Conservation (phyloP, 805 yeast species). For the Wickerhamia fluorescens region DNA sequence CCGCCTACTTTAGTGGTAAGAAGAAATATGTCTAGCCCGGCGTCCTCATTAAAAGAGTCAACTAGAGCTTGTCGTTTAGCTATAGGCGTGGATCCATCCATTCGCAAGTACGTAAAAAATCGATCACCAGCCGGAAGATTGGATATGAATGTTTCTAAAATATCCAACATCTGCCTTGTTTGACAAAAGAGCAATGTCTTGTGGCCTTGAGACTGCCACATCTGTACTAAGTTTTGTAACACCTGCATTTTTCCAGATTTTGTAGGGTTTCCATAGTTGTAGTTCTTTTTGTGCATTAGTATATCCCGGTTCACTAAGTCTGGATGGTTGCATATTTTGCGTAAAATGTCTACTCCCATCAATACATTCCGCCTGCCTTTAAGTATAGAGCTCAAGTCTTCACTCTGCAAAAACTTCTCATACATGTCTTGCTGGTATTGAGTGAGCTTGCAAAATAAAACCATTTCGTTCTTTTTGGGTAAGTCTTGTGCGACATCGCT, state of each 20-base stretch:
- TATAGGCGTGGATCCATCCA: conserved; percentile 94
- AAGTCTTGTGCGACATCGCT: conserved; percentile 92
- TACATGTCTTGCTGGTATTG: conserved; percentile 68
- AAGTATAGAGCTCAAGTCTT: conserved; percentile 64
- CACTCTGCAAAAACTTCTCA: conserved; percentile 65
- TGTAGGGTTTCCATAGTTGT: conserved; percentile 47
- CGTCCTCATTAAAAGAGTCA: conserved; percentile 66
- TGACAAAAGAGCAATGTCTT: conserved; percentile 85
- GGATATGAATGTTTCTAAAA: conserved; percentile 61
- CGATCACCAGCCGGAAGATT: conserved; percentile 21
- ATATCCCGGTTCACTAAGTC: conserved; percentile 56
- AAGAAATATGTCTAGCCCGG: conserved; percentile 56
- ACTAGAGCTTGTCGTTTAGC: conserved; percentile 70
- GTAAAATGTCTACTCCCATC: conserved; percentile 80
- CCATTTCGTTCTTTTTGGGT: conserved; percentile 92
- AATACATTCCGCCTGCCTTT: conserved; percentile 75
- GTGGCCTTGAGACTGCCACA: conserved; percentile 75
- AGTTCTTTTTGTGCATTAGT: conserved; percentile 24
- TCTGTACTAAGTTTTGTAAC: conserved; percentile 58
- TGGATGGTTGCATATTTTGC: conserved; percentile 96
- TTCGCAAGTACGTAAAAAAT: conserved; percentile 53
- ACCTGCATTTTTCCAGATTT: conserved; percentile 91
- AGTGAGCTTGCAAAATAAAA: conserved; percentile 82
- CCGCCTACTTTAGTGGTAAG: conserved; percentile 96
- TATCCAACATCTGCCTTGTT: conserved; percentile 89